Conservation (phyloP, 169 alveolate genomes). For the Theileria parva region DNA sequence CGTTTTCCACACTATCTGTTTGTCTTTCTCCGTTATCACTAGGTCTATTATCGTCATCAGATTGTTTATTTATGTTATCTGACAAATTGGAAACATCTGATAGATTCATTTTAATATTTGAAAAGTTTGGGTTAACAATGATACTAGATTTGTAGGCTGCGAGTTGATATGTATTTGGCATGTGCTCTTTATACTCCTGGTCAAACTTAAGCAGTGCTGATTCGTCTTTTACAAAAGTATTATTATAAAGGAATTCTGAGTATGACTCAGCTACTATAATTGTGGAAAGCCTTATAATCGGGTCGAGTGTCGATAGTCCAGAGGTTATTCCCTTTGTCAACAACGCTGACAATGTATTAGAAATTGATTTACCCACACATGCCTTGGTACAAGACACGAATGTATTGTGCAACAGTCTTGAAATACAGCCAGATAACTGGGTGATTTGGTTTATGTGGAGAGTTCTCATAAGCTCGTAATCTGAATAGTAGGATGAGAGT, state of each 20-base stretch:
- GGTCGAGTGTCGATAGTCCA: not conserved
- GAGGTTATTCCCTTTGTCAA: slow-evolving; percentile 9
- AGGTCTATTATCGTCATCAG: not conserved
- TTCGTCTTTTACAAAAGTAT: not conserved
- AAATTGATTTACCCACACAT: not conserved
- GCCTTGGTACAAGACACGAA: not conserved
- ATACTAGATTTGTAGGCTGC: not conserved
- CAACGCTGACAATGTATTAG: not conserved
- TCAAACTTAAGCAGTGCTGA: not conserved
- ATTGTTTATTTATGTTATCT: too few relatives aligned
- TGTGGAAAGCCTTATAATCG: not conserved
- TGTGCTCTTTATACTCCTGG: not conserved
- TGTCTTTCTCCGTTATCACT: slow-evolving; percentile 1
- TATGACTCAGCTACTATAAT: slow-evolving; percentile 10
- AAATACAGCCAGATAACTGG: slow-evolving; percentile 1
- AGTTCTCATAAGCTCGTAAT: not conserved
- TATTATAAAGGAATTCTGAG: not conserved
- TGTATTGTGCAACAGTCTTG: not conserved
- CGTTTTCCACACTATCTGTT: slow-evolving; percentile 8
- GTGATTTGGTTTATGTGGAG: not conserved
- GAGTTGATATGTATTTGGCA: not conserved
- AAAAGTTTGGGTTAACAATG: not conserved
- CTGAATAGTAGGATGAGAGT: slow-evolving; percentile 8
- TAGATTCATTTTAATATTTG: slow-evolving; percentile 10
- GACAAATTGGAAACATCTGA: too few relatives aligned